Conservation (phyloP, 2,329 filamentous ascomycete species). For the Microcyclospora pomicola region DNA sequence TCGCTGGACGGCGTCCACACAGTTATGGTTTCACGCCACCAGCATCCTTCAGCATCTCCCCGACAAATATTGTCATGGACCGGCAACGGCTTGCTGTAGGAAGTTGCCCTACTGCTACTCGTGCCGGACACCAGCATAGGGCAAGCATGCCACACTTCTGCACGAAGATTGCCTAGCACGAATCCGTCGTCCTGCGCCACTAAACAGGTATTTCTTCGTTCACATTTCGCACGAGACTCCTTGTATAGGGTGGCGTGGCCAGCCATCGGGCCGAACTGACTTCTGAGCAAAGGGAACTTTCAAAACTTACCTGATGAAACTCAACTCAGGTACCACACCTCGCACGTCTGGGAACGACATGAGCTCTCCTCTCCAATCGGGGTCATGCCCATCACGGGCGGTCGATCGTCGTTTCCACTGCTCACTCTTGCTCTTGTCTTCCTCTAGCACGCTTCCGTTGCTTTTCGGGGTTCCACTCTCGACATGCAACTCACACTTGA, state of each 20-base stretch:
- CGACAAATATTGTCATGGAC: background rate
- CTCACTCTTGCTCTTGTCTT: conserved; percentile 39
- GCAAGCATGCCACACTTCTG: background rate
- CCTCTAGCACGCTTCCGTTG: conserved; percentile 27
- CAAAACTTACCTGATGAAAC: conserved; percentile 33
- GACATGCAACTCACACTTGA: conserved; percentile 70
- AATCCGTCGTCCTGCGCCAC: background rate
- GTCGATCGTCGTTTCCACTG: conserved; percentile 34
- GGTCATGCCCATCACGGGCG: conserved; percentile 29
- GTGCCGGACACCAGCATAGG: background rate
- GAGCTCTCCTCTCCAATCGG: conserved; percentile 32
- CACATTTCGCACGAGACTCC: too few species aligned
- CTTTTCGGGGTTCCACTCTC: conserved; percentile 45
- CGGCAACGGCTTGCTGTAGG: background rate
- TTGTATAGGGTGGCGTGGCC: too few species aligned
- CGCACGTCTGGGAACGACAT: conserved; percentile 30
- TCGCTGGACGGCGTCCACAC: too few species aligned
- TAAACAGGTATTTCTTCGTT: conserved; percentile 1
- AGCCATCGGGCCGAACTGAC: too few species aligned
- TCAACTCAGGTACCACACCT: conserved; percentile 32
- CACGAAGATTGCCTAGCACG: background rate
- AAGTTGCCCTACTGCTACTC: background rate
- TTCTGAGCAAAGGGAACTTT: conserved; percentile 1
- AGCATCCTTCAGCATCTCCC: background rate
- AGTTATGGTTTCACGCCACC: too few species aligned